phyloP scores from a whole-genome alignment of 331 rosid genomes.

The Pyrus hybrid region DNA sequence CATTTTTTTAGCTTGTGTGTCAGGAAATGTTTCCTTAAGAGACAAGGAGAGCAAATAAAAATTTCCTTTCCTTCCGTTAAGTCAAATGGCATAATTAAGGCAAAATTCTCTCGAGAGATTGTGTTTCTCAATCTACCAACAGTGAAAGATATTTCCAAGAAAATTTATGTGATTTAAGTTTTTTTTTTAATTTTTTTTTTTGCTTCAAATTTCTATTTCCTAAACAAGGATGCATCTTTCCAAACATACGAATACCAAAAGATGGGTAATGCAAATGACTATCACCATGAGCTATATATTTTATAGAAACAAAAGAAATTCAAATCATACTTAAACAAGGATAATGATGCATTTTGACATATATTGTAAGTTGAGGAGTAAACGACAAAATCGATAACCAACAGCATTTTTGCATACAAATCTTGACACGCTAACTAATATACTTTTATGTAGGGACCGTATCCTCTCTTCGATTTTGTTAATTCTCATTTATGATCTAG shows the following conservation, averaged over 20 bases:
- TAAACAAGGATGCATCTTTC: neutral
- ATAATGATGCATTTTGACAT: neutral
- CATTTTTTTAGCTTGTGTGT: neutral
- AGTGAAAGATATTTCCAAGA: neutral
- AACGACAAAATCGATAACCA: neutral
- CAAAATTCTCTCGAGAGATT: neutral
- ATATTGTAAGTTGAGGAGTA: neutral
- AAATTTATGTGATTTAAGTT: neutral
- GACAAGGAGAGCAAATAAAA: neutral
- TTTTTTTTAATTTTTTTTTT: neutral
- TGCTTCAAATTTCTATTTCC: neutral
- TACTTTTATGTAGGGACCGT: neutral
- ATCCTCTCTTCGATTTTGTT: neutral
- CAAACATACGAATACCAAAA: neutral
- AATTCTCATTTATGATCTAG: neutral
- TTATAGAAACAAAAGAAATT: neutral
- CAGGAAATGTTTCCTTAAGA: neutral
- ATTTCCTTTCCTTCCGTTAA: neutral
- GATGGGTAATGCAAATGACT: neutral
- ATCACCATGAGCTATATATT: neutral
- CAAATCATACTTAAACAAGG: neutral
- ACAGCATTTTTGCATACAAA: neutral
- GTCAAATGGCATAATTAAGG: neutral
- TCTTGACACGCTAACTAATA: neutral
- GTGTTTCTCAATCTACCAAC: neutral